A percentile compares a stretch with the other conserved stretches of the same genome.
Evolutionary conservation across 2,329 filamentous ascomycete genomes (phyloP).

Genomic region (Fusarium fujikuroi): DNA sequence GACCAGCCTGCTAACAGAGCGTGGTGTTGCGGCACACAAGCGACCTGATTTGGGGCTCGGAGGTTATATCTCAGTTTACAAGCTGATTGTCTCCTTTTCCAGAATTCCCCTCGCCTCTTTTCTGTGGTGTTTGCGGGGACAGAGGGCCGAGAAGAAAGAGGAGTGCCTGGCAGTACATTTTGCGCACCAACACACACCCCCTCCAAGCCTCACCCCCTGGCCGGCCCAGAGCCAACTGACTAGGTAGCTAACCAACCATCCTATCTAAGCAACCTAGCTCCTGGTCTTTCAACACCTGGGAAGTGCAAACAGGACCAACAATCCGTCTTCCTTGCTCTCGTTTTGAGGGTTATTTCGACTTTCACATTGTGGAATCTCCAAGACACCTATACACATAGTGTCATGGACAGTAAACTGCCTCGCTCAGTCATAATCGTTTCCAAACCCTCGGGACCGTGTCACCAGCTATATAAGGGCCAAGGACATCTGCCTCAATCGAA

Average conservation of each 20-base stretch:
- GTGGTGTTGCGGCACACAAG: conserved; percentile 41
- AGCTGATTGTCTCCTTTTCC: conserved; percentile 36
- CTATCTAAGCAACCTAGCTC: conserved; percentile 41
- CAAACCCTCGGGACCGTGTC: conserved; percentile 42
- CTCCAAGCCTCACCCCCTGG: conserved; percentile 39
- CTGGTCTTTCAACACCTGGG: conserved; percentile 33
- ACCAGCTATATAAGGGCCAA: conserved; percentile 45
- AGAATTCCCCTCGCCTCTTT: conserved; percentile 28
- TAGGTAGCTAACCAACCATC: conserved; percentile 42
- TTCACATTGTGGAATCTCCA: conserved; percentile 41
- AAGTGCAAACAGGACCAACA: conserved; percentile 44
- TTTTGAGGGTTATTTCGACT: conserved; percentile 45
- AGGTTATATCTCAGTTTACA: conserved; percentile 40
- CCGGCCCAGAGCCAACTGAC: conserved; percentile 38
- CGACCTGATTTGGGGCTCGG: conserved; percentile 42
- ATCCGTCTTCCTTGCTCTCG: conserved; percentile 36
- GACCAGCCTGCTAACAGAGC: conserved; percentile 36
- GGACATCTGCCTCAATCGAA: conserved; percentile 26
- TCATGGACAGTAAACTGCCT: conserved; percentile 45
- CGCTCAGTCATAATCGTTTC: conserved; percentile 35
- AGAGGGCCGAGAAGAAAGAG: conserved; percentile 34
- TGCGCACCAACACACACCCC: conserved; percentile 40
- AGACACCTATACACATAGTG: conserved; percentile 43
- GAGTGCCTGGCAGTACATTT: conserved; percentile 41
- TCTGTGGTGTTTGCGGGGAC: conserved; percentile 43